Conservation (phyloP, 2,329 filamentous ascomycete genomes). For the Aspergillus puulaauensis region DNA sequence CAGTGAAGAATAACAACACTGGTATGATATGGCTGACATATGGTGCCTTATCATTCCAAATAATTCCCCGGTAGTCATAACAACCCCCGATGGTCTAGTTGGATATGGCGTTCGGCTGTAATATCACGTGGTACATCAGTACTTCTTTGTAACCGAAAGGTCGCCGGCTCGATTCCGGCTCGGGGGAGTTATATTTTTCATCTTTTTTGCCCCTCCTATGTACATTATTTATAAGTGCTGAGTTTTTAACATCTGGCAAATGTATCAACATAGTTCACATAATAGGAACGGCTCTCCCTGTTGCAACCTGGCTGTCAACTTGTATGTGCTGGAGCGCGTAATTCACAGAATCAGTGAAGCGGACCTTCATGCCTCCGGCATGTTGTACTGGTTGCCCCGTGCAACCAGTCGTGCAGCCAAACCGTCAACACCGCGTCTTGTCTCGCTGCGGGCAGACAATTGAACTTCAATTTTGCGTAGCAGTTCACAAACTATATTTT, state of each 20-base stretch:
- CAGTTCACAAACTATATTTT: not conserved
- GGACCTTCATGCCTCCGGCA: not conserved
- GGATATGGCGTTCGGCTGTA: not conserved
- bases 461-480: not conserved
- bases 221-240: too few relatives aligned
- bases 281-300: too few relatives aligned
- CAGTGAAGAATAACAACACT: too few relatives aligned
- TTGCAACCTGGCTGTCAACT: too few relatives aligned
- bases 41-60: too few relatives aligned
- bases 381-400: not conserved
- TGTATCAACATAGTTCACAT: too few relatives aligned
- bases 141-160: not conserved
- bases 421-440: not conserved
- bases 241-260: too few relatives aligned
- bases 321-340: not conserved
- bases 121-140: not conserved
- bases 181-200: not conserved
- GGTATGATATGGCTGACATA: too few relatives aligned
- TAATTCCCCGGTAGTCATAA: not conserved
- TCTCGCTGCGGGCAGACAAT: not conserved
- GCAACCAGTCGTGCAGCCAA: not conserved
- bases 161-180: not conserved
- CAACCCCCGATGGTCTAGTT: not conserved
- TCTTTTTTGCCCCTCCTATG: too few relatives aligned
- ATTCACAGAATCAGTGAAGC: not conserved